These are phyloP conservation scores for Neostapfia colusana DNA, from an alignment of 176 grass and related monocot species.

Conservation along the genomic window DNA sequence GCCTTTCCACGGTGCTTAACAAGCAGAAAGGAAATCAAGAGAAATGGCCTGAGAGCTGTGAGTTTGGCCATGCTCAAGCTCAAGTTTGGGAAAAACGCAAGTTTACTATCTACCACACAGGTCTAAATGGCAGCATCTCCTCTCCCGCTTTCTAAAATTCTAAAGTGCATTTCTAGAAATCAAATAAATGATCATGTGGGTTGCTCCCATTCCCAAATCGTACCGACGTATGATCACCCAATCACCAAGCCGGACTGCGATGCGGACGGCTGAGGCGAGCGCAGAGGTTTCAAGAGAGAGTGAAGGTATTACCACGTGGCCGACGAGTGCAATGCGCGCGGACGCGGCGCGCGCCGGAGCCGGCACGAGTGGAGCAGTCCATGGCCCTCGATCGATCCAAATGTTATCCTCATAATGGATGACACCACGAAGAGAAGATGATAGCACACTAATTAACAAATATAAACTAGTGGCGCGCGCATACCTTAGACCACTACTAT, in stretches of 20 bases:
- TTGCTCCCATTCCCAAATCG: background rate
- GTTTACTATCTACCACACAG: background rate
- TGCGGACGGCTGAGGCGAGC: background rate
- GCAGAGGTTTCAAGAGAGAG: background rate
- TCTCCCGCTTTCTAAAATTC: background rate
- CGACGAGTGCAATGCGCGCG: slow-evolving; percentile 85
- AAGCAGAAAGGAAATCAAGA: background rate
- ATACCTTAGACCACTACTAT: too few relatives aligned
- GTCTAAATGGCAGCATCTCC: background rate
- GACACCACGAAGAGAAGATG: too few relatives aligned
- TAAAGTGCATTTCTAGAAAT: slow-evolving; percentile 1
- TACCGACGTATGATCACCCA: background rate
- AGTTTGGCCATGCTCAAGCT: background rate
- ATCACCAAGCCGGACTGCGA: slow-evolving; percentile 1
- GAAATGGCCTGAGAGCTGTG: background rate
- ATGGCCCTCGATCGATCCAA: slow-evolving; percentile 9
- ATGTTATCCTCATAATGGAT: too few relatives aligned
- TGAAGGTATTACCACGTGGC: slow-evolving; percentile 72
- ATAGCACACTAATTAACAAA: too few relatives aligned
- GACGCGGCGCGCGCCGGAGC: slow-evolving; percentile 25
- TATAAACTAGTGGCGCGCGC: too few relatives aligned
- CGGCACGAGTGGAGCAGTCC: slow-evolving; percentile 1
- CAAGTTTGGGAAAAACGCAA: slow-evolving; percentile 1
- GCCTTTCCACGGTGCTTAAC: background rate
- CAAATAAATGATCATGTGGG: background rate